phyloP scores from a whole-genome alignment of 2,329 filamentous ascomycete species.

The Pestalotiopsis sp. region DNA sequence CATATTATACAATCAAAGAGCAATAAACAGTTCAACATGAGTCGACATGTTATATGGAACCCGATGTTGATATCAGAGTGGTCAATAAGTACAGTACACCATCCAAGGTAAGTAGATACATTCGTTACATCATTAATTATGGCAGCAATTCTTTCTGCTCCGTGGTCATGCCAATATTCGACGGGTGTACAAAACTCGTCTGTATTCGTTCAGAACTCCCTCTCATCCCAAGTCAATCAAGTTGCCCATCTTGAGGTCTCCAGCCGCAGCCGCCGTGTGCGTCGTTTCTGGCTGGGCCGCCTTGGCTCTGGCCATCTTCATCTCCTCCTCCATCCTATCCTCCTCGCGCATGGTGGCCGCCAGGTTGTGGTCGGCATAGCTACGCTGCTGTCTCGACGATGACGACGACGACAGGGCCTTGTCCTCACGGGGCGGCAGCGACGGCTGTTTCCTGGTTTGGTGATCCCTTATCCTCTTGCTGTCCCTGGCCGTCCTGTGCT shows the following conservation, averaged over 20 bases:
- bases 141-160: neutral
- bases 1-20: slow-evolving; percentile 12
- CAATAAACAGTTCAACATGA: neutral
- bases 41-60: neutral
- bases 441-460: too few species aligned
- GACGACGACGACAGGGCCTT: neutral
- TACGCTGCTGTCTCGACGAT: neutral
- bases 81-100: neutral
- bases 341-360: too few species aligned
- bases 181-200: too few species aligned
- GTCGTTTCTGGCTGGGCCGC: neutral
- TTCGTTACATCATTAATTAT: neutral
- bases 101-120: neutral
- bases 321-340: neutral
- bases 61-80: neutral
- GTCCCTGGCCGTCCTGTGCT: neutral
- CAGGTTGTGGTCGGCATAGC: neutral
- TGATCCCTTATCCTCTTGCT: neutral
- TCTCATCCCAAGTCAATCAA: neutral
- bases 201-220: neutral
- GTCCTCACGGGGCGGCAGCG: neutral
- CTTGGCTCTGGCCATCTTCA: neutral
- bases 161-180: neutral
- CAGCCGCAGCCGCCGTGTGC: neutral
- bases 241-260: neutral